Conservation (phyloP, 2,329 filamentous ascomycete genomes). For the Dothiorella sarmentorum region DNA sequence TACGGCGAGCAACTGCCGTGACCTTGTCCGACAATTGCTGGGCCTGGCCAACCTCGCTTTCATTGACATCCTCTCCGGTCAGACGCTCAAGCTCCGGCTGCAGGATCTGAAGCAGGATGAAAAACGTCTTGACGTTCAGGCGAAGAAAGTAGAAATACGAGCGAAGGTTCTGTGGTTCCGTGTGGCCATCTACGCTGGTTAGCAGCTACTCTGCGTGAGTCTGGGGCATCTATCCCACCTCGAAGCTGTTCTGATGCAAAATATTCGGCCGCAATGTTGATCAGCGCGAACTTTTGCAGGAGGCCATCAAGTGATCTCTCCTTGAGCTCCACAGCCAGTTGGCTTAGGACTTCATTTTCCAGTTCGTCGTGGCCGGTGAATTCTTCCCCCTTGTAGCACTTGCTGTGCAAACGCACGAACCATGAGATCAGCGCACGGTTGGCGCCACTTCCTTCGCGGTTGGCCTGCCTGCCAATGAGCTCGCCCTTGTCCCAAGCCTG, state of each 20-base stretch:
- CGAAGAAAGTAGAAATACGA: constrained; percentile 63
- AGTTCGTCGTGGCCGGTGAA: constrained; percentile 76
- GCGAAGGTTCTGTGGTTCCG: constrained; percentile 4
- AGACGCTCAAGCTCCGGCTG: constrained; percentile 65
- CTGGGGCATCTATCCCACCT: constrained; percentile 41
- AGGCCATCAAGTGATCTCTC: constrained; percentile 61
- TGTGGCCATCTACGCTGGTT: constrained; percentile 11
- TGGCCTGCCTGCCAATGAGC: constrained; percentile 38
- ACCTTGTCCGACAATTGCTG: constrained; percentile 49
- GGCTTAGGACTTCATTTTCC: constrained; percentile 79
- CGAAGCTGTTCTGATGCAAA: constrained; percentile 61
- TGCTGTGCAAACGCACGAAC: constrained; percentile 83
- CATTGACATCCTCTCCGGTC: constrained; percentile 42
- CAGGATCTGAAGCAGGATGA: constrained; percentile 66
- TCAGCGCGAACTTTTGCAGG: constrained; percentile 74
- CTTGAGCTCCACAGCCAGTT: constrained; percentile 70
- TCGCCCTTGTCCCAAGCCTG: constrained; percentile 55
- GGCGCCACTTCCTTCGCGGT: constrained; percentile 49
- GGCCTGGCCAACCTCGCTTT: constrained; percentile 23
- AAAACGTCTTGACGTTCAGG: constrained; percentile 75
- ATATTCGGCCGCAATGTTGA: constrained; percentile 82
- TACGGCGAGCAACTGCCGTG: constrained; percentile 56
- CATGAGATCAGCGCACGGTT: constrained; percentile 68
- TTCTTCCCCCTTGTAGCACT: constrained; percentile 73
- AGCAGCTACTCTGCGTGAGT: background rate